phyloP scores from a whole-genome alignment of 176 grass and related monocot genomes.

The Pharus latifolius region DNA sequence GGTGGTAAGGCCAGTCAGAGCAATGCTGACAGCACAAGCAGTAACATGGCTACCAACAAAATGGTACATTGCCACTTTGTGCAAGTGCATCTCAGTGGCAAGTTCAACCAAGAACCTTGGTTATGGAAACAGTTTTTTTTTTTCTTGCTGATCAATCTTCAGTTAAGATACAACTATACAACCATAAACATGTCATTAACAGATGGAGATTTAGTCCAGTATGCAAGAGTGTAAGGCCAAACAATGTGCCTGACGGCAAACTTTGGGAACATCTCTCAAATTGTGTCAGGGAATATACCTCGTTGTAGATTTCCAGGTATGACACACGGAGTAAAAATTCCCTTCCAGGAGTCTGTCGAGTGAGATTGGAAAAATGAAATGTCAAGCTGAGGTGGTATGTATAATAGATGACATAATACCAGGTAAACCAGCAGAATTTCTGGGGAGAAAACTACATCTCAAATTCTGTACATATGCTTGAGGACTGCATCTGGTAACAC shows the following conservation, averaged over 20 bases:
- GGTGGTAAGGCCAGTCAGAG: neutral
- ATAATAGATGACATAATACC: slow-evolving; percentile 1
- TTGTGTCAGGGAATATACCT: slow-evolving; percentile 40
- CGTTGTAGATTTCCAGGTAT: slow-evolving; percentile 98
- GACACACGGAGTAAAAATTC: slow-evolving; percentile 99
- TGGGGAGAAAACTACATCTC: no score
- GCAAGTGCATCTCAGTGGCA: no score
- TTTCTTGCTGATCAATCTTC: neutral
- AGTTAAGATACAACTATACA: neutral
- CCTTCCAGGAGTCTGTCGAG: slow-evolving; percentile 80
- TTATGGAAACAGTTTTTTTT: no score
- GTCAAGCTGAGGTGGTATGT: neutral
- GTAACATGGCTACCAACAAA: neutral
- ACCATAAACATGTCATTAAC: no score
- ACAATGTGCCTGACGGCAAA: no score
- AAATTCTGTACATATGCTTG: no score
- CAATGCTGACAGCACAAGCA: neutral
- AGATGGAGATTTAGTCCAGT: neutral
- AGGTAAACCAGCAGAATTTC: no score
- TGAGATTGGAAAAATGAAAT: slow-evolving; percentile 27
- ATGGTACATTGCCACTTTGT: no score
- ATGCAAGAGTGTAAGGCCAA: slow-evolving; percentile 1
- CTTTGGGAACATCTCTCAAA: neutral
- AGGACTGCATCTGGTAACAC: neutral
- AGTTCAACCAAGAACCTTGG: no score